Percentiles rank a stretch among this genome's conserved stretches.
Conservation (phyloP, 805 yeast genomes). For the Ogataea naganishii region DNA sequence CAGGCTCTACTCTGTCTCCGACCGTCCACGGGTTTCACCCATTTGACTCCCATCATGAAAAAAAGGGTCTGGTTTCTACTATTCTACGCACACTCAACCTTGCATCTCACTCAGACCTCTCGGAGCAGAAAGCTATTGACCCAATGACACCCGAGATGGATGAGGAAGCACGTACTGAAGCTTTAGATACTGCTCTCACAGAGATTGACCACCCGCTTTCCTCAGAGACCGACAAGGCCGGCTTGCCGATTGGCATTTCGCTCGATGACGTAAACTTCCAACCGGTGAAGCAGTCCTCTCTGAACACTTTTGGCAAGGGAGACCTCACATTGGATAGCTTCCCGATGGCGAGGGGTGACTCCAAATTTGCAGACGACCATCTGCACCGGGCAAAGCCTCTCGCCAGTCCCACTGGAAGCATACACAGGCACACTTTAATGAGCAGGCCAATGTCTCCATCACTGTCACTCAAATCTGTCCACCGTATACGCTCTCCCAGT, state of each 20-base stretch:
- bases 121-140: background rate
- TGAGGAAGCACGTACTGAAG: background rate
- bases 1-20: too few species aligned
- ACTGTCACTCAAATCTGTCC: too few species aligned
- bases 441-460: too few species aligned
- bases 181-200: conserved; percentile 1
- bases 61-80: conserved; percentile 17
- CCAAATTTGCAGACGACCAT: background rate
- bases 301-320: conserved; percentile 43
- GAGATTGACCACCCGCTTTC: conserved; percentile 3
- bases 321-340: conserved; percentile 29
- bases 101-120: conserved; percentile 12
- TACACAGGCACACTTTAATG: too few species aligned
- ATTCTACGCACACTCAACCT: conserved; percentile 19
- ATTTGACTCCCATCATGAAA: conserved; percentile 2
- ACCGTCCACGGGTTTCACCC: conserved; percentile 2
- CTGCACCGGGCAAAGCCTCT: too few species aligned
- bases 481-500: too few species aligned
- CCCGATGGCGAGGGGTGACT: conserved; percentile 8
- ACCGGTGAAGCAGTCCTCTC: conserved; percentile 36
- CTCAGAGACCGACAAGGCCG: conserved; percentile 7
- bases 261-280: conserved; percentile 33
- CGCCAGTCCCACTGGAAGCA: too few species aligned
- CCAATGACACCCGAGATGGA: background rate
- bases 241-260: conserved; percentile 1